phyloP scores from a whole-genome alignment of 2,329 filamentous ascomycete species.

The Fusarium euwallaceae region DNA sequence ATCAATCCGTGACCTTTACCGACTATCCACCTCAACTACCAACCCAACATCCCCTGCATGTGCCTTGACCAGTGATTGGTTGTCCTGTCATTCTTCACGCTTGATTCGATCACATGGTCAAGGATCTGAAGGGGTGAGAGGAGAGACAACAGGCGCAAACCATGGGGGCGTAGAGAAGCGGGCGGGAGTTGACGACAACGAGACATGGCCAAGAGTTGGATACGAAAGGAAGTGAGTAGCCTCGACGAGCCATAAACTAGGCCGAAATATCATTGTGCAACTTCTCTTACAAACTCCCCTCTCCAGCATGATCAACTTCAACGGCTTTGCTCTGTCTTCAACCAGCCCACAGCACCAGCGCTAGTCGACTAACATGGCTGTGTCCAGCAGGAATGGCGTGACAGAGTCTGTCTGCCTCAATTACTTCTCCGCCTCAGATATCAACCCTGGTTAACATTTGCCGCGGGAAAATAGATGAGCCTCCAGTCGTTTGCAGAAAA shows the following conservation, averaged over 20 bases:
- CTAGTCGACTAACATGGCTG: neutral
- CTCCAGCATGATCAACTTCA: neutral
- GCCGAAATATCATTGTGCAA: neutral
- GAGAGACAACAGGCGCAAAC: conserved; percentile 14
- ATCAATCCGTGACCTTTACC: conserved; percentile 19
- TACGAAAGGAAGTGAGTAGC: neutral
- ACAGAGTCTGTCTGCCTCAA: neutral
- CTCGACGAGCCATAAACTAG: neutral
- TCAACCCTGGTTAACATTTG: neutral
- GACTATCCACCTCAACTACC: conserved; percentile 11
- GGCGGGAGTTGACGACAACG: neutral
- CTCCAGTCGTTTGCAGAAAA: neutral
- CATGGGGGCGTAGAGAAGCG: conserved; percentile 12
- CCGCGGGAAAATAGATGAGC: neutral
- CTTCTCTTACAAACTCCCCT: neutral
- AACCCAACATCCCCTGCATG: conserved; percentile 21
- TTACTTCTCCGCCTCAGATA: conserved; percentile 1
- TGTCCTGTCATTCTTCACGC: conserved; percentile 9
- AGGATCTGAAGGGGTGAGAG: conserved; percentile 26
- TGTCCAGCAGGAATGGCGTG: conserved; percentile 8
- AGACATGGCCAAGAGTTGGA: neutral
- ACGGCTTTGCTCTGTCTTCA: neutral
- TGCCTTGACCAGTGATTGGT: conserved; percentile 25
- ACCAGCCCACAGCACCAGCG: neutral
- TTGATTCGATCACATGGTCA: conserved; percentile 19